A percentile compares a stretch with the other conserved stretches of the same genome.
Evolutionary conservation across 345 rosid genomes (phyloP).

Genomic region (Populus ilicifolia): DNA sequence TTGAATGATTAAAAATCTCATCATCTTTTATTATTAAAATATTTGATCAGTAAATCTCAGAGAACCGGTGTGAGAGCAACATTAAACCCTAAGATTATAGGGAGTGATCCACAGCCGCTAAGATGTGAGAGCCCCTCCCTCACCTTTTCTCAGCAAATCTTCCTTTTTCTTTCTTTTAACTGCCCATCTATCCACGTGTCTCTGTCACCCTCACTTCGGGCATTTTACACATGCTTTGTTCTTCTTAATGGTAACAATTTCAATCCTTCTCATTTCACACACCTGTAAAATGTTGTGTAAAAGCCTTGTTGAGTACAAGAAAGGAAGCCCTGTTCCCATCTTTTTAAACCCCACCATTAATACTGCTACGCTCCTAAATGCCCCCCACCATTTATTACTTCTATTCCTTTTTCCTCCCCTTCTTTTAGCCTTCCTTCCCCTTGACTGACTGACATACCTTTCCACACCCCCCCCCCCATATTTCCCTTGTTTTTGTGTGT

Average conservation of each 20-base stretch:
- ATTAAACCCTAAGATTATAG: too few species aligned
- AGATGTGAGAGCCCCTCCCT: background rate
- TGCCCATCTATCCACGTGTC: background rate
- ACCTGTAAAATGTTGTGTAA: background rate
- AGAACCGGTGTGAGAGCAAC: too few species aligned
- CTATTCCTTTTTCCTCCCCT: background rate
- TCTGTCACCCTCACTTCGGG: background rate
- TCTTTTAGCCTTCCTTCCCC: background rate
- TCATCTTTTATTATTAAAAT: too few species aligned
- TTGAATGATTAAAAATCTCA: too few species aligned
- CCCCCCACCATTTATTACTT: conserved; percentile 7
- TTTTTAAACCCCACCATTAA: conserved; percentile 10
- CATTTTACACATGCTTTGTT: background rate
- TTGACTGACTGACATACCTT: background rate
- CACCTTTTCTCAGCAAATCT: background rate
- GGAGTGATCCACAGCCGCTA: too few species aligned
- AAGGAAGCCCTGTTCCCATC: conserved; percentile 7
- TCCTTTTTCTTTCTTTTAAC: background rate
- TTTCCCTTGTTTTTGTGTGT: background rate
- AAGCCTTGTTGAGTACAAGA: background rate
- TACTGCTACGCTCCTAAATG: background rate
- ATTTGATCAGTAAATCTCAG: too few species aligned
- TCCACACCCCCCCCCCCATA: background rate
- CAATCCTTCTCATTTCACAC: background rate
- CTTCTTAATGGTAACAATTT: background rate